Evolutionary conservation across 1,284 basidiomycete genomes (phyloP).

Genomic region (Trichosporon asahii): DNA sequence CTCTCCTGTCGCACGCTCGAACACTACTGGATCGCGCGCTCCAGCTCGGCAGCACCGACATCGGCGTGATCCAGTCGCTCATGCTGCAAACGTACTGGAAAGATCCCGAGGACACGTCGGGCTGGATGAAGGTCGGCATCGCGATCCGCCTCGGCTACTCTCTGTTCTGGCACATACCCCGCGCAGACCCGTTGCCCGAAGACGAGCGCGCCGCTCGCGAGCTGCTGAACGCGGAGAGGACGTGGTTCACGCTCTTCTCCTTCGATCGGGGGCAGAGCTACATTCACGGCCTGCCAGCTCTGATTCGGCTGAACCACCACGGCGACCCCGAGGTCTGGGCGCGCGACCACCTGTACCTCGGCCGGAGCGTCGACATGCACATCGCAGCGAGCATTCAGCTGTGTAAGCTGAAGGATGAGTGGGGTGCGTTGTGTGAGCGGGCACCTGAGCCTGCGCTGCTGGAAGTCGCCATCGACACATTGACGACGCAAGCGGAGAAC

Average conservation of each 20-base stretch:
- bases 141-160: conserved; percentile 38
- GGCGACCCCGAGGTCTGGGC: conserved; percentile 38
- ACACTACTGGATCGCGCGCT: conserved; percentile 37
- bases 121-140: conserved; percentile 38
- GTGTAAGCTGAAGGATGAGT: conserved; percentile 41
- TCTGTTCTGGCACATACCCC: conserved; percentile 34
- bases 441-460: conserved; percentile 27
- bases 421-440: conserved; percentile 34
- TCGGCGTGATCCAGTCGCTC: conserved; percentile 37
- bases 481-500: conserved; percentile 30
- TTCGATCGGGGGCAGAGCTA: conserved; percentile 38
- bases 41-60: conserved; percentile 27
- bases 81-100: conserved; percentile 46
- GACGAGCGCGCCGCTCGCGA: conserved; percentile 34
- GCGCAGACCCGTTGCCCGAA: conserved; percentile 29
- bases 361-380: conserved; percentile 38
- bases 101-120: conserved; percentile 32
- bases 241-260: conserved; percentile 41
- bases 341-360: conserved; percentile 34
- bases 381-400: conserved; percentile 39
- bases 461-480: conserved; percentile 34
- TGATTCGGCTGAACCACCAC: conserved; percentile 32
- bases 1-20: conserved; percentile 33
- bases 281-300: conserved; percentile 32
- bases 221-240: conserved; percentile 38